Conservation (phyloP, 139 green algal species). For the Chlorella sp. region DNA sequence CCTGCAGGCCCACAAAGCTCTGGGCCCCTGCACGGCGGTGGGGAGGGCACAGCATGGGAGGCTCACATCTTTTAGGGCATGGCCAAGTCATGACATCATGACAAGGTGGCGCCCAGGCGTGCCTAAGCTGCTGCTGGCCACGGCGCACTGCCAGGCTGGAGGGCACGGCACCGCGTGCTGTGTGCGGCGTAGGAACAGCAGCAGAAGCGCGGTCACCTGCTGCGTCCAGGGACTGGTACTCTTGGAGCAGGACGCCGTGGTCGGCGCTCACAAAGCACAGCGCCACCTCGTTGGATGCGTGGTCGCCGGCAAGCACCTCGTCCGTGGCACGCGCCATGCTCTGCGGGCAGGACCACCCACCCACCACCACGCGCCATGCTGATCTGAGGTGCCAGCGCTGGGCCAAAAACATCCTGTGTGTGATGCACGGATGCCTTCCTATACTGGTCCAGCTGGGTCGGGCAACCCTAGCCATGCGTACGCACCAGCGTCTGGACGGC, state of each 20-base stretch:
- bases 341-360: background rate
- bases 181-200: background rate
- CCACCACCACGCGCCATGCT: no score
- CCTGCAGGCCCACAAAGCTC: constrained; percentile 29
- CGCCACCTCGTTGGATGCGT: constrained; percentile 29
- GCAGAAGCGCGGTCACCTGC: background rate
- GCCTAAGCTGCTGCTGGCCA: no score
- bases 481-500: constrained; percentile 35
- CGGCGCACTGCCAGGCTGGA: no score
- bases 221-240: constrained; percentile 31
- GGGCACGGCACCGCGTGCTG: background rate
- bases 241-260: constrained; percentile 51
- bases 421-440: no score
- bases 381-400: no score
- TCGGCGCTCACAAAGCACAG: constrained; percentile 47
- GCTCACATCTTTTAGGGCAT: no score
- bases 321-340: background rate
- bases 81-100: no score
- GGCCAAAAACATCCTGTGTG: no score
- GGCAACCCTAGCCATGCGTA: no score
- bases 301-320: constrained; percentile 7
- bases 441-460: no score
- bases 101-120: no score
- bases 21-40: constrained; percentile 11
- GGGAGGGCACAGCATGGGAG: background rate